Evolutionary conservation across 768 basidiomycete species (phyloP), one percentile per base, ranked within the genome.

Genomic region (Favolaschia claudopus): DNA sequence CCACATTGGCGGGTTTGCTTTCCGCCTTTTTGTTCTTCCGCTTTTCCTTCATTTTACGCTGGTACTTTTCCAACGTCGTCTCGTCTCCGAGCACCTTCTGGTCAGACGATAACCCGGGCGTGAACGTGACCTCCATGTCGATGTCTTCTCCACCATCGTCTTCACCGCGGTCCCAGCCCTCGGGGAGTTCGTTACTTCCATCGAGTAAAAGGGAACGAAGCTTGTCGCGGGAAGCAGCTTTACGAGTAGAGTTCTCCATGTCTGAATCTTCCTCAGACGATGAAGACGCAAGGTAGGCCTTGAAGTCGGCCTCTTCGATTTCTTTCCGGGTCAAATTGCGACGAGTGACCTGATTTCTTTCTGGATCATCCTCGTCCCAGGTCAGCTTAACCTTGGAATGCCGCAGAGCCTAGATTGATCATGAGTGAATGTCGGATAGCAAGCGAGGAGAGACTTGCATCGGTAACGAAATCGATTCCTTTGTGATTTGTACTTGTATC

Each of bases 371-470:
- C 52, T 95, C 93, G 64, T 99, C 97, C 97, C 97, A 99, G 5
- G 96, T 97, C 29, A 99, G 83, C 69, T 93, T 97, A 58, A 99
- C 96, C 79, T 95, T 97, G 14, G 97, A 99, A 72, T 99, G 96
- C 6, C 96, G 91, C 6, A 99, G 85, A 10, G 96, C 96, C 95
- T 98, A 63, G 7, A 27, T 8, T 5, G 22, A 28, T 22, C 24
- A 24, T 42, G 9, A 34, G 25, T n/a, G 24, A 14, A 12, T 46
- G 19, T 32, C 10, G 36, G 13, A n/a, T 17, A n/a, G 45, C 27
- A 13, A 29, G 19, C 44, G 10, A 27, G 27, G 14, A 32, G 27
- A 12, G 8, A 78, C 92, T 71, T 68, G 95, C 96, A 69, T 96
- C 93, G 2, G 97, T 99, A 29, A 89, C 88, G 68, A 96, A 99